Evolutionary conservation across 768 basidiomycete genomes (phyloP).

Genomic region (Floccularia luteovirens): DNA sequence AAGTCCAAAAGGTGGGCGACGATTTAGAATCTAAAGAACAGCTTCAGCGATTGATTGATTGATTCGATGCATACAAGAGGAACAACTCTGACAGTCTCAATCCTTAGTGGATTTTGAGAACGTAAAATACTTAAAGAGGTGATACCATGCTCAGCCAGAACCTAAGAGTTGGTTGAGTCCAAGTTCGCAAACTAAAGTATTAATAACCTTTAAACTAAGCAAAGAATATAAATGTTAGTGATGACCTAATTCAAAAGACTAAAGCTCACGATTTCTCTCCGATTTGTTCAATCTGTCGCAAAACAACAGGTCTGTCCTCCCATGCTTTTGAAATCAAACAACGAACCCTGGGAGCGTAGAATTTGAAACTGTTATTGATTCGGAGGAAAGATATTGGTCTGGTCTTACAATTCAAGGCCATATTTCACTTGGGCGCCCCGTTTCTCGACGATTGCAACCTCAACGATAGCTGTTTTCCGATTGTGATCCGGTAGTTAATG

Average conservation of each 20-base stretch:
- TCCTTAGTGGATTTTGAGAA: slow-evolving; percentile 45
- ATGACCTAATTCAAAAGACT: neutral
- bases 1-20: slow-evolving; percentile 66
- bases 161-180: slow-evolving; percentile 25
- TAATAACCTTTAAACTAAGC: too few species aligned
- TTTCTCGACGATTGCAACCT: slow-evolving; percentile 61
- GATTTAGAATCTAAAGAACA: slow-evolving; percentile 54
- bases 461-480: slow-evolving; percentile 55
- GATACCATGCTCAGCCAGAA: slow-evolving; percentile 70
- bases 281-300: slow-evolving; percentile 84
- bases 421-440: slow-evolving; percentile 63
- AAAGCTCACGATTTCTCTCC: slow-evolving; percentile 81
- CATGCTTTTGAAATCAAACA: slow-evolving; percentile 81
- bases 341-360: slow-evolving; percentile 42
- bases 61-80: neutral
- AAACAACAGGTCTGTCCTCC: slow-evolving; percentile 81
- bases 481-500: slow-evolving; percentile 5
- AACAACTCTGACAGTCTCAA: slow-evolving; percentile 48
- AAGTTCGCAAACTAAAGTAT: too few species aligned
- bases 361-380: slow-evolving; percentile 1
- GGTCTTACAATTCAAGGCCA: slow-evolving; percentile 65
- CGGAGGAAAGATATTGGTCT: neutral
- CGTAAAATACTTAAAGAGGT: slow-evolving; percentile 50
- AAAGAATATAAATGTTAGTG: neutral
- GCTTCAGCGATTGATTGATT: neutral